phyloP scores from a whole-genome alignment of 495 filamentous ascomycete species.

The Letharia columbiana region DNA sequence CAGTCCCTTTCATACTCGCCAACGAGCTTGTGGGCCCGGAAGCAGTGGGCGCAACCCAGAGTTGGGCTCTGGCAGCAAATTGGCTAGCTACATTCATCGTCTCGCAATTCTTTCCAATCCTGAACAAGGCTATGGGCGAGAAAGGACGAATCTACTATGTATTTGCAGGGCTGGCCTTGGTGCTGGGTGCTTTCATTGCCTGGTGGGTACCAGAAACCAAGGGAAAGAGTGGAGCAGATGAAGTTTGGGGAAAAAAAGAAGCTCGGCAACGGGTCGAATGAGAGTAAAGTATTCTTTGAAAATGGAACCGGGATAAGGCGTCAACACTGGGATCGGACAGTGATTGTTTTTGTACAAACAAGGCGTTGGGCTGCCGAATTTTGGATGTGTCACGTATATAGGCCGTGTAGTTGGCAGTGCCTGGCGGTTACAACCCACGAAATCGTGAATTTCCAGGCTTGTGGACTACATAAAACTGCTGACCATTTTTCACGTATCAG shows the following conservation, averaged over 20 bases:
- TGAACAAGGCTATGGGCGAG: conserved; percentile 65
- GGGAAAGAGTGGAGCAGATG: conserved; percentile 69
- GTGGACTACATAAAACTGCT: no score
- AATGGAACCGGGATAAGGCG: not conserved
- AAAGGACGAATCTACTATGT: conserved; percentile 80
- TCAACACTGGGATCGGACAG: not conserved
- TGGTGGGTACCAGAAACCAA: conserved; percentile 74
- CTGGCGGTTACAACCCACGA: no score
- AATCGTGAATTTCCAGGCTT: no score
- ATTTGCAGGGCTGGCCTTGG: conserved; percentile 62
- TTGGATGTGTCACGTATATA: not conserved
- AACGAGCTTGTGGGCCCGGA: conserved; percentile 81
- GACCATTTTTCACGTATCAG: no score
- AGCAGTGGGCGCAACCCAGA: conserved; percentile 83
- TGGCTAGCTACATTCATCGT: conserved; percentile 89
- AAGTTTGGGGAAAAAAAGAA: conserved; percentile 68
- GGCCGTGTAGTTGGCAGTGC: not conserved
- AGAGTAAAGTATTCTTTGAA: not conserved
- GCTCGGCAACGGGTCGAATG: conserved; percentile 18
- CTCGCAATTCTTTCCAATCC: conserved; percentile 83
- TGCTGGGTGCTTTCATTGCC: conserved; percentile 58
- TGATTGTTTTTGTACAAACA: not conserved
- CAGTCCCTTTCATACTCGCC: conserved; percentile 88
- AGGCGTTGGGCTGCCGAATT: not conserved
- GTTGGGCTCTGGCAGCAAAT: conserved; percentile 73